A percentile compares a stretch with the other conserved stretches of the same genome.
phyloP scores from a whole-genome alignment of 768 basidiomycete genomes.

The Strobilomyces confusus region DNA sequence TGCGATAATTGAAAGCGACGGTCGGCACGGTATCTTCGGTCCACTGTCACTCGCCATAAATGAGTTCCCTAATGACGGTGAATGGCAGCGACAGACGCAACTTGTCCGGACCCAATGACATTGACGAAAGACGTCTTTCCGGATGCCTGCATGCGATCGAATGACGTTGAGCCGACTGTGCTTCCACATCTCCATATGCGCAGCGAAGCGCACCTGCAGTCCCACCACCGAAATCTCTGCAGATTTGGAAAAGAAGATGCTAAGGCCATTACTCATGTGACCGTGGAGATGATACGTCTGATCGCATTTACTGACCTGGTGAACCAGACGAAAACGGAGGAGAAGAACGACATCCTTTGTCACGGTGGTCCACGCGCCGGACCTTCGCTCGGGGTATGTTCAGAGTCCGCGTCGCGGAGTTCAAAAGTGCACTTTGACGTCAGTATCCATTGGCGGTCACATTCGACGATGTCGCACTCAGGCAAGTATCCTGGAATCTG shows the following conservation, averaged over 20 bases:
- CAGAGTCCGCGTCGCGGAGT: constrained; percentile 12
- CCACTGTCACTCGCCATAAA: constrained; percentile 51
- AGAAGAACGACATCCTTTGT: constrained; percentile 43
- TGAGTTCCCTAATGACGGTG: background rate
- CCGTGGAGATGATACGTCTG: background rate
- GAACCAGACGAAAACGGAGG: constrained; percentile 57
- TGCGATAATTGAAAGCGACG: constrained; percentile 88
- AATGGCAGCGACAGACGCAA: constrained; percentile 4
- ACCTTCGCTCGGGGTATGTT: background rate
- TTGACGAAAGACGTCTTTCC: constrained; percentile 96
- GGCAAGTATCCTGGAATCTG: no score
- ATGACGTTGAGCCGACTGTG: background rate
- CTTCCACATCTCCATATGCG: background rate
- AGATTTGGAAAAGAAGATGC: constrained; percentile 82
- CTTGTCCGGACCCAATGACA: constrained; percentile 84
- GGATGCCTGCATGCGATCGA: constrained; percentile 56
- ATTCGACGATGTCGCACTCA: no score
- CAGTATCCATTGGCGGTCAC: no score
- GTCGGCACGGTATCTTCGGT: constrained; percentile 96
- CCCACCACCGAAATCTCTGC: constrained; percentile 92
- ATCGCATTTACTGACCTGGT: constrained; percentile 34
- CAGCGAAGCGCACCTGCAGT: constrained; percentile 53
- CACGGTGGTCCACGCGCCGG: no score
- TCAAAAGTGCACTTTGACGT: constrained; percentile 7
- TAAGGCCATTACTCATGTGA: constrained; percentile 24